Evolutionary conservation across 1,284 basidiomycete species (phyloP).

Genomic region (Coniophora puteana): DNA sequence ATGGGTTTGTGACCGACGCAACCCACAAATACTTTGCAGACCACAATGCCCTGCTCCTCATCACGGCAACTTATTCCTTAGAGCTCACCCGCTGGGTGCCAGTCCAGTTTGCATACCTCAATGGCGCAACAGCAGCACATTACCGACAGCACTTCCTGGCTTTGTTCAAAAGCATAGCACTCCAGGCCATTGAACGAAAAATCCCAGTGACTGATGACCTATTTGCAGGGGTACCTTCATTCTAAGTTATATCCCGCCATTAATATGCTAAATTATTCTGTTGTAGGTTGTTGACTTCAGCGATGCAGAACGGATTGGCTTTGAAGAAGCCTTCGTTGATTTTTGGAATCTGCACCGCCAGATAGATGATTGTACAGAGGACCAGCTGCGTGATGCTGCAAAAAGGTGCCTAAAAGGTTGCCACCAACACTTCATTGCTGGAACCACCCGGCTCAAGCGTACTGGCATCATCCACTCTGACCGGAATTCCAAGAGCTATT

Average conservation of each 20-base stretch:
- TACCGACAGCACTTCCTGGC: background rate
- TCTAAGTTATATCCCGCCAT: no score
- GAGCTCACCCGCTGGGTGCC: background rate
- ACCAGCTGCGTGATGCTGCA: conserved; percentile 18
- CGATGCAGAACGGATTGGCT: background rate
- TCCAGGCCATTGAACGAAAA: background rate
- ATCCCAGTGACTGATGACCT: background rate
- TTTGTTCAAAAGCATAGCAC: background rate
- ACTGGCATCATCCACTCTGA: background rate
- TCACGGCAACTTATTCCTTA: background rate
- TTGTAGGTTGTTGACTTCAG: conserved; percentile 1
- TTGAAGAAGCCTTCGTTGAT: background rate
- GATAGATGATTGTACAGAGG: no score
- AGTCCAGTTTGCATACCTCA: background rate
- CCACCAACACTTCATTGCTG: conserved; percentile 22
- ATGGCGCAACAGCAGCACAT: background rate
- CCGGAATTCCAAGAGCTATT: background rate
- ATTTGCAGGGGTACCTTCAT: background rate
- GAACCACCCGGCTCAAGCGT: conserved; percentile 20
- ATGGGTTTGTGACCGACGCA: background rate
- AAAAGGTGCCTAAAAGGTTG: conserved; percentile 22
- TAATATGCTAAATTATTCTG: background rate
- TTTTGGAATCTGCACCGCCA: no score
- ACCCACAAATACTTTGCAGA: background rate
- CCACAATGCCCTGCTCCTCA: background rate